Conservation (phyloP, 768 basidiomycete species). For the Sarcodon sp. region DNA sequence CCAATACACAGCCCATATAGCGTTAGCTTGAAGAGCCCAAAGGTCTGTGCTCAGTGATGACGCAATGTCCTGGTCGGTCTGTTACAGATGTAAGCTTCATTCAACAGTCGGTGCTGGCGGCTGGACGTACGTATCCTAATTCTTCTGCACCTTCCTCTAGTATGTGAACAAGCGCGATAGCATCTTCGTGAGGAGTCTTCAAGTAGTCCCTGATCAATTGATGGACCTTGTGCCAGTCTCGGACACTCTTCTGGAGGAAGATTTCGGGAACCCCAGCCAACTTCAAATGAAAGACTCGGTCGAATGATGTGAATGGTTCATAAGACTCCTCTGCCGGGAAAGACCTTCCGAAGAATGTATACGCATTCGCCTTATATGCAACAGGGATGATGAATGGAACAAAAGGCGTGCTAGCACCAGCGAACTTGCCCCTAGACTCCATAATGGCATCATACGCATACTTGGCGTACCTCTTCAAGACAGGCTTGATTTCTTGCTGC, state of each 20-base stretch:
- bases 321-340: slow-evolving; percentile 9
- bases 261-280: slow-evolving; percentile 7
- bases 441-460: slow-evolving; percentile 3
- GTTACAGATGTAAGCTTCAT: not conserved
- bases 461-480: slow-evolving; percentile 5
- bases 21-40: slow-evolving; percentile 14
- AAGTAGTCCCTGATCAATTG: slow-evolving; percentile 4
- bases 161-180: not conserved
- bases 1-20: slow-evolving; percentile 8
- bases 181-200: too few species aligned
- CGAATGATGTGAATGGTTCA: slow-evolving; percentile 9
- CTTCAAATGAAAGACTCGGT: slow-evolving; percentile 9
- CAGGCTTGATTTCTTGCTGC: slow-evolving; percentile 2
- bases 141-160: not conserved
- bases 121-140: not conserved
- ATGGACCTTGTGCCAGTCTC: slow-evolving; percentile 7
- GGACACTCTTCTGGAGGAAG: slow-evolving; percentile 5
- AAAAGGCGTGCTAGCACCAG: slow-evolving; percentile 1
- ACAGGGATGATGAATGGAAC: slow-evolving; percentile 6
- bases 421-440: not conserved
- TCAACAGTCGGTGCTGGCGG: not conserved
- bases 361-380: slow-evolving; percentile 7
- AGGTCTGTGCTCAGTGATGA: slow-evolving; percentile 5
- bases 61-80: slow-evolving; percentile 8
- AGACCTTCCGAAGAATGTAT: slow-evolving; percentile 10